Percentiles rank a stretch among this genome's conserved stretches.
phyloP scores from a whole-genome alignment of 805 yeast genomes.

The Lipomyces orientalis region DNA sequence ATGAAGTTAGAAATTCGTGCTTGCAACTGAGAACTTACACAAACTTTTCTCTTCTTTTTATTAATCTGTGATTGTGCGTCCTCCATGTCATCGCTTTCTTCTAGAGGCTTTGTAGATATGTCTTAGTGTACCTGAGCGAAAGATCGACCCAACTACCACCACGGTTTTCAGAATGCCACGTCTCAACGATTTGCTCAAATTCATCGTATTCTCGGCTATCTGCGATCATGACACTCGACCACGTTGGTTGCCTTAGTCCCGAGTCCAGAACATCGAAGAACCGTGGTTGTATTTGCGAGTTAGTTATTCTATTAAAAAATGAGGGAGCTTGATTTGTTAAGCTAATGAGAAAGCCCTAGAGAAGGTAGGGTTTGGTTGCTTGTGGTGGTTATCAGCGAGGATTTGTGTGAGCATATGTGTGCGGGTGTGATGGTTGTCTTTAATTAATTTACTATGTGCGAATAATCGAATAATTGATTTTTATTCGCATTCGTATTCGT shows the following conservation, averaged over 20 bases:
- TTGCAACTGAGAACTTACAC: neutral
- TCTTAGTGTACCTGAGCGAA: slow-evolving; percentile 2
- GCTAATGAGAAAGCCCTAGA: neutral
- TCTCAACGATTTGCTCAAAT: neutral
- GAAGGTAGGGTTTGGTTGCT: neutral
- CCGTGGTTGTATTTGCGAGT: neutral
- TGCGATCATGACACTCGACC: slow-evolving; percentile 3
- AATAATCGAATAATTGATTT: neutral
- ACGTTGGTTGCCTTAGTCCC: neutral
- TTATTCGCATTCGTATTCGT: slow-evolving; percentile 1
- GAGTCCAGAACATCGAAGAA: neutral
- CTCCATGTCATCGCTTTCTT: neutral
- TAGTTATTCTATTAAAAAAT: too few relatives aligned
- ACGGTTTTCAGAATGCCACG: neutral
- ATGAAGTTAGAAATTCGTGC: neutral
- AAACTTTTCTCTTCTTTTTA: neutral
- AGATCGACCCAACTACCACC: neutral
- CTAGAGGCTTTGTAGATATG: neutral
- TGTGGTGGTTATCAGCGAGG: neutral
- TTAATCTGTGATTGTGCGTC: neutral
- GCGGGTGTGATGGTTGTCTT: neutral
- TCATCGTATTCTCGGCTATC: neutral
- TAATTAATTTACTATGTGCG: neutral
- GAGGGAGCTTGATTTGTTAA: neutral
- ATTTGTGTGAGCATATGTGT: neutral